Conservation (phyloP, 345 rosid species). For the Populus alba region DNA sequence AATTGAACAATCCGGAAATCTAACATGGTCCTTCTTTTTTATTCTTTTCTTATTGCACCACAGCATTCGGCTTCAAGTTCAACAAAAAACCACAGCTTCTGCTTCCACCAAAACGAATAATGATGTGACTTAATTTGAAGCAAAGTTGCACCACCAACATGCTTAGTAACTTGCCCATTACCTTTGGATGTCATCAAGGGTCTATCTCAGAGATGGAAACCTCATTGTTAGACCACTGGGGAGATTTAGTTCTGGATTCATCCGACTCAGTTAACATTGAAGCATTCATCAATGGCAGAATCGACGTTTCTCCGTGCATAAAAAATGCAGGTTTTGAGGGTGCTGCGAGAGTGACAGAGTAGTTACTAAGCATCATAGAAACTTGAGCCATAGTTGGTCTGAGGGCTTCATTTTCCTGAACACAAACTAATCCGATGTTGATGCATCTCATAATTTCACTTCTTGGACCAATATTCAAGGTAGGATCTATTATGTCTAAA, state of each 20-base stretch:
- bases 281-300: too few species aligned
- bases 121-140: too few species aligned
- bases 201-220: background rate
- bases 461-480: conserved; percentile 7
- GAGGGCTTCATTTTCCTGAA: conserved; percentile 41
- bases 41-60: too few species aligned
- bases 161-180: too few species aligned
- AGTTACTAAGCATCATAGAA: background rate
- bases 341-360: background rate
- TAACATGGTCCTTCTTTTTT: too few species aligned
- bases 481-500: conserved; percentile 5
- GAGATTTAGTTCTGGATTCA: background rate
- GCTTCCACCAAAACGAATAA: too few species aligned
- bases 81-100: too few species aligned
- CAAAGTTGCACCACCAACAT: too few species aligned
- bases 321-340: background rate
- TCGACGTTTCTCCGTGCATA: too few species aligned
- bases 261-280: too few species aligned
- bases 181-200: background rate
- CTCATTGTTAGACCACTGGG: background rate
- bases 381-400: conserved; percentile 22
- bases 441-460: conserved; percentile 48
- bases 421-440: conserved; percentile 52
- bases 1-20: too few species aligned
- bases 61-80: too few species aligned